Conservation (phyloP, 352 stramenopile species). For the Pythium brassicae region DNA sequence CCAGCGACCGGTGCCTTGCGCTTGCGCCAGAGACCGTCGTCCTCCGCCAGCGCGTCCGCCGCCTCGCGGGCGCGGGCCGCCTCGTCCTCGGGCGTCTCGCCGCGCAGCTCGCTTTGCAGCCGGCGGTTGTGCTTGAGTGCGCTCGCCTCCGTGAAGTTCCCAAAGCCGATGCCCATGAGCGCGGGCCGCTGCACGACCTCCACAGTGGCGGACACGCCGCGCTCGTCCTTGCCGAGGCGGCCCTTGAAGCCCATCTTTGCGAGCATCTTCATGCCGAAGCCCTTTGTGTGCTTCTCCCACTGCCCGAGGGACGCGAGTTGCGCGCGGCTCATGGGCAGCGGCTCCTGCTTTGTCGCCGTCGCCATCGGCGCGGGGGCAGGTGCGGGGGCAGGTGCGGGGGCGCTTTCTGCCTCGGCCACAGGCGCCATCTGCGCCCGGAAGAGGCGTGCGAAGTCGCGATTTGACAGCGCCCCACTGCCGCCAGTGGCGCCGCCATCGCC, state of each 20-base stretch:
- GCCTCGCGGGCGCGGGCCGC: slow-evolving; percentile 22
- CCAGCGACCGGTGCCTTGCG: slow-evolving; percentile 38
- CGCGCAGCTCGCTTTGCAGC: slow-evolving; percentile 89
- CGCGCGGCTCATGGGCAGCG: slow-evolving; percentile 7
- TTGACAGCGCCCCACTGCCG: no score
- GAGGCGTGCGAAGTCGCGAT: no score
- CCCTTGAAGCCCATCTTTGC: slow-evolving; percentile 96
- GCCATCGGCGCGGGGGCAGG: not conserved
- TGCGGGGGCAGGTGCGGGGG: no score
- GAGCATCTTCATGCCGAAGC: slow-evolving; percentile 94
- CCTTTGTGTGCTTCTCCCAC: slow-evolving; percentile 97
- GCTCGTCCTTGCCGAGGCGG: slow-evolving; percentile 90
- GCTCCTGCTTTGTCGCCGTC: slow-evolving; percentile 8
- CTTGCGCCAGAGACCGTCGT: slow-evolving; percentile 82
- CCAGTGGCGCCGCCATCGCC: no score
- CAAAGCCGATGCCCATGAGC: slow-evolving; percentile 93
- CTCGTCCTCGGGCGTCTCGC: slow-evolving; percentile 53
- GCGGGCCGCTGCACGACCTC: slow-evolving; percentile 92
- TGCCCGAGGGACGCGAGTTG: slow-evolving; percentile 8
- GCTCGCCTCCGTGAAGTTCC: slow-evolving; percentile 91
- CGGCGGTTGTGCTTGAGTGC: slow-evolving; percentile 90
- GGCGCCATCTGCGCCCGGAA: no score
- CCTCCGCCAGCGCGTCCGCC: slow-evolving; percentile 32
- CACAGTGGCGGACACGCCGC: slow-evolving; percentile 90
- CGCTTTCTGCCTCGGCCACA: no score